phyloP scores from a whole-genome alignment of 352 stramenopile genomes.

The Phytophthora fragariaefolia region DNA sequence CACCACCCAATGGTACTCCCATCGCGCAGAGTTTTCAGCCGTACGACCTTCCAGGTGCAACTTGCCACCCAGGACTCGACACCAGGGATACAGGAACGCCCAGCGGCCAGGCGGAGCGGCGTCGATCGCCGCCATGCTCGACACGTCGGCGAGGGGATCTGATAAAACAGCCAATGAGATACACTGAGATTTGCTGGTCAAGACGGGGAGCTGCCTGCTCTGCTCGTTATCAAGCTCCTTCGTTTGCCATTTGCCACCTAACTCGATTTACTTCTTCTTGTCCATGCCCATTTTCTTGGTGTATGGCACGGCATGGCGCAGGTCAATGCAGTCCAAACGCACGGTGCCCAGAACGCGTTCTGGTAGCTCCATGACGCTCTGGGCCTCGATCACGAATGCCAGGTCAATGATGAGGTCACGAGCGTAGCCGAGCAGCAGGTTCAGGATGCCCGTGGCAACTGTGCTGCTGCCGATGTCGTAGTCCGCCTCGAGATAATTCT shows the following conservation, averaged over 20 bases:
- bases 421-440: slow-evolving; percentile 73
- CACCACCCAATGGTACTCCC: slow-evolving; percentile 41
- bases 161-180: slow-evolving; percentile 15
- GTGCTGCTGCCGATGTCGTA: slow-evolving; percentile 84
- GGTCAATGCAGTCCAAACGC: slow-evolving; percentile 69
- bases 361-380: slow-evolving; percentile 72
- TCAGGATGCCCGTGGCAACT: slow-evolving; percentile 71
- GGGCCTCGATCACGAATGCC: slow-evolving; percentile 82
- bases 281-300: slow-evolving; percentile 38
- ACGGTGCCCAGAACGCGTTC: slow-evolving; percentile 79
- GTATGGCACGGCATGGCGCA: slow-evolving; percentile 60
- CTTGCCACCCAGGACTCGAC: slow-evolving; percentile 28
- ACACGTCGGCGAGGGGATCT: background rate
- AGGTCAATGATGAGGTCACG: slow-evolving; percentile 83
- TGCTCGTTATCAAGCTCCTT: background rate
- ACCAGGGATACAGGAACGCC: slow-evolving; percentile 42
- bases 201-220: background rate
- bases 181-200: slow-evolving; percentile 9
- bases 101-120: slow-evolving; percentile 30
- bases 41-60: slow-evolving; percentile 34
- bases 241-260: slow-evolving; percentile 3
- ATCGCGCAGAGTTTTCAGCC: slow-evolving; percentile 36
- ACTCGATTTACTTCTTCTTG: slow-evolving; percentile 33
- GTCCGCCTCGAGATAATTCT: slow-evolving; percentile 76
- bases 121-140: slow-evolving; percentile 21